These are phyloP conservation scores for Sporothrix schenckii DNA, from an alignment of 2,329 filamentous ascomycete genomes.

Conservation along the genomic window DNA sequence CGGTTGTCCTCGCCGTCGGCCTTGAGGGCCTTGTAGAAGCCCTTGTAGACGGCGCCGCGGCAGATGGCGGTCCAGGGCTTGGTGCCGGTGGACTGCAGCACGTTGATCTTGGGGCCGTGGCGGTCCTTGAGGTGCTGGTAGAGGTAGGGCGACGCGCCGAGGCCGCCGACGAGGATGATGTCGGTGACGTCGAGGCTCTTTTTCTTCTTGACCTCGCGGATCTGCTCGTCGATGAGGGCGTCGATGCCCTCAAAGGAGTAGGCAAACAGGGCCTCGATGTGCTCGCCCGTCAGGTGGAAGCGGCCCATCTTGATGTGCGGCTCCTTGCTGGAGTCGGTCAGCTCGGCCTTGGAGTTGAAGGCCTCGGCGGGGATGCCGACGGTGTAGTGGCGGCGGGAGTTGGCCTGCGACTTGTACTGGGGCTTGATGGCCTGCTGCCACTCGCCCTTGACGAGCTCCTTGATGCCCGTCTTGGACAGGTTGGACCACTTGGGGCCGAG, in stretches of 20 bases:
- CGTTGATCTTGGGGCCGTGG: conserved; percentile 51
- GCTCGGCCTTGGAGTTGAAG: conserved; percentile 28
- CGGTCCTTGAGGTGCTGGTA: conserved; percentile 45
- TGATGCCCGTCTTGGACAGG: conserved; percentile 48
- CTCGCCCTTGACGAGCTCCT: conserved; percentile 51
- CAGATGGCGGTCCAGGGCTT: conserved; percentile 53
- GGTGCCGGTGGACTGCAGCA: conserved; percentile 46
- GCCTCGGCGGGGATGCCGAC: conserved; percentile 33
- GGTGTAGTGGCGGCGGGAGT: conserved; percentile 28
- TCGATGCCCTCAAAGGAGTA: conserved; percentile 50
- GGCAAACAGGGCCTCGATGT: conserved; percentile 41
- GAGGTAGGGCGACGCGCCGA: conserved; percentile 53
- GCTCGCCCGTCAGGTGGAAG: conserved; percentile 41
- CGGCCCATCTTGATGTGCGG: conserved; percentile 32
- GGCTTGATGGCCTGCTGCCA: conserved; percentile 46
- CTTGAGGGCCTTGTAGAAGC: conserved; percentile 27
- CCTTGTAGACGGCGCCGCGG: conserved; percentile 55
- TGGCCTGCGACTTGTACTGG: conserved; percentile 43
- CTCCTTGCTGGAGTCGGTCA: conserved; percentile 30
- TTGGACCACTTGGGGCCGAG: conserved; percentile 52
- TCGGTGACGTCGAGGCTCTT: conserved; percentile 37
- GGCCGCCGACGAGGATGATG: conserved; percentile 55
- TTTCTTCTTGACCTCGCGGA: conserved; percentile 25
- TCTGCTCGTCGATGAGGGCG: conserved; percentile 44
- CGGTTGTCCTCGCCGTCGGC: conserved; percentile 25